Conservation (phyloP, 2,329 filamentous ascomycete species). For the Aureobasidium sp. region DNA sequence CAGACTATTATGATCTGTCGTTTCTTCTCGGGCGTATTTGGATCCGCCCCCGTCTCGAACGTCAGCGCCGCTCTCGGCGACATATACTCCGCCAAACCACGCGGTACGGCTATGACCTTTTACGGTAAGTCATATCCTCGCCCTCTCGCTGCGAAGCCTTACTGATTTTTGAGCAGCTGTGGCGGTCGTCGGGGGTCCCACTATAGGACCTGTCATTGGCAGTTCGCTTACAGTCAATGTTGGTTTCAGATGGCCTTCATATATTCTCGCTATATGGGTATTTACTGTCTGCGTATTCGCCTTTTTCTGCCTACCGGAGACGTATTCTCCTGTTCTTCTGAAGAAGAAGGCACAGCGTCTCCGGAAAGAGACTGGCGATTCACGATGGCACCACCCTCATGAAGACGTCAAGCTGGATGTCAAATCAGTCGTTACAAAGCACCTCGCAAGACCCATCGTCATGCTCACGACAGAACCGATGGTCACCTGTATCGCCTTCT, state of each 20-base stretch:
- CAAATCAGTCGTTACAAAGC: constrained; percentile 37
- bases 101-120: constrained; percentile 35
- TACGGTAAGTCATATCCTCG: constrained; percentile 21
- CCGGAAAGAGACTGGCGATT: constrained; percentile 34
- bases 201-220: constrained; percentile 39
- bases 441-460: constrained; percentile 35
- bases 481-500: constrained; percentile 39
- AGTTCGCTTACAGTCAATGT: constrained; percentile 33
- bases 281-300: constrained; percentile 24
- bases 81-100: constrained; percentile 33
- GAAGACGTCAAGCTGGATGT: constrained; percentile 37
- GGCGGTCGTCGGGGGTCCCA: constrained; percentile 35
- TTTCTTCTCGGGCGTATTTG: constrained; percentile 42
- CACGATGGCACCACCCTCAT: constrained; percentile 39
- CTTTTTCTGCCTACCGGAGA: constrained; percentile 33
- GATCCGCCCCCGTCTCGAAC: constrained; percentile 37
- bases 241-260: constrained; percentile 43
- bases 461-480: constrained; percentile 46
- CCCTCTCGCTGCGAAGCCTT: too few species aligned
- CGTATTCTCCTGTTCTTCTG: constrained; percentile 35
- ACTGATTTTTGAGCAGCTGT: constrained; percentile 20
- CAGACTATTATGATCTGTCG: constrained; percentile 35
- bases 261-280: constrained; percentile 38
- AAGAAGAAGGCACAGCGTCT: constrained; percentile 33
- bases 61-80: constrained; percentile 40